These are phyloP conservation scores for Gracilaria vermiculophylla DNA, from an alignment of 23 red algal genomes.

Conservation along the genomic window DNA sequence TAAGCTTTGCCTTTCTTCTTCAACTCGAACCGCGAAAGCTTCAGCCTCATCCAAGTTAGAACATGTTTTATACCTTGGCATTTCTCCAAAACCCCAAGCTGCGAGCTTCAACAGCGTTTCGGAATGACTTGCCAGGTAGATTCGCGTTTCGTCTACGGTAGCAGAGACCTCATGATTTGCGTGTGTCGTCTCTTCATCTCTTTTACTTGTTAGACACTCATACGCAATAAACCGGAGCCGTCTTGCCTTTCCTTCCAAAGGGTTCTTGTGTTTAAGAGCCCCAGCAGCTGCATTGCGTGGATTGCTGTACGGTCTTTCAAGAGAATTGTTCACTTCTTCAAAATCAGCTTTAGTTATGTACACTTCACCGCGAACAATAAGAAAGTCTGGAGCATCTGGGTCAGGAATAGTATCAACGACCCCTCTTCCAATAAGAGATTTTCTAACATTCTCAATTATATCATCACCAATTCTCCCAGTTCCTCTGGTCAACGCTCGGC, in stretches of 20 bases:
- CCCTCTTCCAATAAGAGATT: constrained; percentile 39
- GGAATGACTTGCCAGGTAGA: constrained; percentile 19
- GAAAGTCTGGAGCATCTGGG: background rate
- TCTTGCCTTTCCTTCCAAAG: constrained; percentile 25
- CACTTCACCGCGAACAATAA: constrained; percentile 72
- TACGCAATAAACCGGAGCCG: constrained; percentile 78
- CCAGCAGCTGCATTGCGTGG: constrained; percentile 80
- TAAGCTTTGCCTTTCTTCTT: constrained; percentile 25
- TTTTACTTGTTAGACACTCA: constrained; percentile 34
- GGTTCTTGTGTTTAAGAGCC: constrained; percentile 72
- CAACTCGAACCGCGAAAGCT: constrained; percentile 47
- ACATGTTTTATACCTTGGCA: constrained; percentile 27
- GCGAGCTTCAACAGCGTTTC: constrained; percentile 35
- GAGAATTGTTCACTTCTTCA: constrained; percentile 37
- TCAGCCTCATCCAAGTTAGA: constrained; percentile 2
- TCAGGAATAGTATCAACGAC: constrained; percentile 18
- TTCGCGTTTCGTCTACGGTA: background rate
- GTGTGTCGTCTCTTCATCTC: background rate
- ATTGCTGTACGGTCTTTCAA: constrained; percentile 52
- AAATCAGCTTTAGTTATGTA: constrained; percentile 65
- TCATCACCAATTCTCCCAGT: constrained; percentile 69
- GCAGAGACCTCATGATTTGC: background rate
- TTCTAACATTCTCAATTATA: constrained; percentile 67
- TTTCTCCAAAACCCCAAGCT: constrained; percentile 62
- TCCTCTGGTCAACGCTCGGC: constrained; percentile 60